Percentiles rank a stretch among this genome's conserved stretches.
Evolutionary conservation across 2,329 filamentous ascomycete species (phyloP).

Genomic region (Fusarium nygamai): DNA sequence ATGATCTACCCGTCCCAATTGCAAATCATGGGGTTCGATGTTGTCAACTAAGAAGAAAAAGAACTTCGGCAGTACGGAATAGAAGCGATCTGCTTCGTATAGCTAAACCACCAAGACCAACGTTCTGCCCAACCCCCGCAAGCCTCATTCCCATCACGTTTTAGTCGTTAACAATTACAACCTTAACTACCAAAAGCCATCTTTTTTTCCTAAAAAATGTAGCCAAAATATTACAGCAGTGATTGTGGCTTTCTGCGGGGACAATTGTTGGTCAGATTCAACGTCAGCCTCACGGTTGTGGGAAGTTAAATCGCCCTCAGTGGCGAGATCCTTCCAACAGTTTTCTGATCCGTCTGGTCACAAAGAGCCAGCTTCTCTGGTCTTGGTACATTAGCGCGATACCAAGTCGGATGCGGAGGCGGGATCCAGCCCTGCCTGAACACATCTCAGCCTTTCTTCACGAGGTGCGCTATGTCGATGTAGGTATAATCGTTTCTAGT

Average conservation of each 20-base stretch:
- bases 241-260: conserved; percentile 10
- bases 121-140: conserved; percentile 3
- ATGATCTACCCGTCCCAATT: background rate
- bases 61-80: background rate
- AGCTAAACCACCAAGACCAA: background rate
- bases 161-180: background rate
- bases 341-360: background rate
- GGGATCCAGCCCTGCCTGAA: conserved; percentile 11
- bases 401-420: background rate
- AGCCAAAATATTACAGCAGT: background rate
- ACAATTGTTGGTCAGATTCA: background rate
- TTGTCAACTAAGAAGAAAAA: background rate
- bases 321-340: background rate
- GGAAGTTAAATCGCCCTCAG: background rate
- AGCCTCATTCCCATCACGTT: background rate
- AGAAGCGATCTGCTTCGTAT: background rate
- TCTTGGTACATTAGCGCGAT: background rate
- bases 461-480: conserved; percentile 4
- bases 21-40: background rate
- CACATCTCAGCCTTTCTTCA: conserved; percentile 17
- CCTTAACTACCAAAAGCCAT: background rate
- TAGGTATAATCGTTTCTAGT: conserved; percentile 10
- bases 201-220: background rate
- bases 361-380: background rate
- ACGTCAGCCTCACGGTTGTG: conserved; percentile 2